Base-by-base conservation (phyloP, 768 basidiomycete species). In the Xerocomellus amylosporus region DNA sequence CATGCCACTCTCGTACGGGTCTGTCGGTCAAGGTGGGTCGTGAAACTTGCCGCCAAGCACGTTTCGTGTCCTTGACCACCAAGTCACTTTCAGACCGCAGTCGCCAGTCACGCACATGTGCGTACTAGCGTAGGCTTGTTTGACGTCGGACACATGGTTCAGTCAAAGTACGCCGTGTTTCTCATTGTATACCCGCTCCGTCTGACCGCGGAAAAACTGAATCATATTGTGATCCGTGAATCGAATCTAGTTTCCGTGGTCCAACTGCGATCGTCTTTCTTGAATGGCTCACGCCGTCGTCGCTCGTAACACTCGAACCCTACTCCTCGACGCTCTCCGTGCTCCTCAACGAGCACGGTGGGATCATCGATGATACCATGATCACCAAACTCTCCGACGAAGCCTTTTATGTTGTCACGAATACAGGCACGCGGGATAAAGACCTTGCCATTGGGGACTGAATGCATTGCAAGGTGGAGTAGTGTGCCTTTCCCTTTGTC, bases 101-200 rank as follows among this genome's bases (percentile, higher is more conserved):
- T 92, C 49, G 85, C 88, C 9, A 93, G 91, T 62, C 96, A 99
- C 72, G 83, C 87, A 43, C 88, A 98, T 65, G 90, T 95, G 47
- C 85, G 97, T 40, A 82, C 75, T 13, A 80, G 79, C 36, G 90
- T 83, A 1, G 94, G 94, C 0, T 77, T 99, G 31, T 99, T 99
- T 69, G 97, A 99, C 66, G 97, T 99, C 26, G 92, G 92, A 22
- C 96, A 99, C 72, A 99, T 99, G 96, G 90, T 98, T 14, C 96
- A 98, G 70, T 84, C 85, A 24, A 24, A 24, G 24, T 24, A 24
- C 24, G 24, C 24, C 24, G 24, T 24, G 24, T 24, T 24, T 24
- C 24, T 4, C 4, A 24, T 24, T 24, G 24, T 24, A 24, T 24
- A 24, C 22, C 20, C 22, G 24, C 24, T n/a, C 24, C 2, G 24